Evolutionary conservation across 2,329 filamentous ascomycete species (phyloP).

Genomic region (Davidsoniella eucalypti): DNA sequence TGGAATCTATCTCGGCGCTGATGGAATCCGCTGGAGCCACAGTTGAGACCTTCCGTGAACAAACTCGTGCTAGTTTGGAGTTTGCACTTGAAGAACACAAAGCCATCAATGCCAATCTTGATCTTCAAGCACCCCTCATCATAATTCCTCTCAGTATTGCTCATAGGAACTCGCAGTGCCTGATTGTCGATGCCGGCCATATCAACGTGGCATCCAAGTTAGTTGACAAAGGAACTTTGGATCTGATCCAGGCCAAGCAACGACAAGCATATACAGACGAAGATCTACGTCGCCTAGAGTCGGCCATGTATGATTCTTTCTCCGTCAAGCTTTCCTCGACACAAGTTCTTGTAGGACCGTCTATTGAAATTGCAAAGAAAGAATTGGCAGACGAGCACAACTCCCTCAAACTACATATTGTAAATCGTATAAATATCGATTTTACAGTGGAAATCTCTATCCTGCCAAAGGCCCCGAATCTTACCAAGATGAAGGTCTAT

Average conservation of each 20-base stretch:
- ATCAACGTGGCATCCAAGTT: slow-evolving; percentile 87
- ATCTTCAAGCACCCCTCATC: slow-evolving; percentile 87
- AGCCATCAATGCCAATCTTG: slow-evolving; percentile 89
- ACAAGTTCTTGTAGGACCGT: slow-evolving; percentile 86
- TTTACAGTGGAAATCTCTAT: slow-evolving; percentile 95
- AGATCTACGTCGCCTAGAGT: slow-evolving; percentile 75
- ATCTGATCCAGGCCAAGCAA: slow-evolving; percentile 81
- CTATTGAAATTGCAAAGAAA: slow-evolving; percentile 74
- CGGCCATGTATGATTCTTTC: slow-evolving; percentile 96
- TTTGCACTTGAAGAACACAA: slow-evolving; percentile 97
- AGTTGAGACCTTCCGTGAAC: slow-evolving; percentile 84
- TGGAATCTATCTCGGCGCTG: slow-evolving; percentile 92
- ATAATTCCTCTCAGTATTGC: slow-evolving; percentile 92
- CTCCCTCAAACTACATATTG: slow-evolving; percentile 63
- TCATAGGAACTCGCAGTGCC: slow-evolving; percentile 60
- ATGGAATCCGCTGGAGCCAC: slow-evolving; percentile 94
- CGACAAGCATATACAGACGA: slow-evolving; percentile 73
- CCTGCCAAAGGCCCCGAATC: slow-evolving; percentile 81
- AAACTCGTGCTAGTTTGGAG: slow-evolving; percentile 87
- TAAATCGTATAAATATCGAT: slow-evolving; percentile 94
- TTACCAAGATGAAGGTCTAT: slow-evolving; percentile 82
- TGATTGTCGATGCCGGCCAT: slow-evolving; percentile 93
- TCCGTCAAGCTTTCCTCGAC: slow-evolving; percentile 84
- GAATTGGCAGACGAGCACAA: slow-evolving; percentile 57
- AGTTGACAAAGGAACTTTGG: slow-evolving; percentile 78